Evolutionary conservation across 495 filamentous ascomycete species (phyloP), one percentile per base, ranked within the genome.

Genomic region (Penicillium roqueforti): DNA sequence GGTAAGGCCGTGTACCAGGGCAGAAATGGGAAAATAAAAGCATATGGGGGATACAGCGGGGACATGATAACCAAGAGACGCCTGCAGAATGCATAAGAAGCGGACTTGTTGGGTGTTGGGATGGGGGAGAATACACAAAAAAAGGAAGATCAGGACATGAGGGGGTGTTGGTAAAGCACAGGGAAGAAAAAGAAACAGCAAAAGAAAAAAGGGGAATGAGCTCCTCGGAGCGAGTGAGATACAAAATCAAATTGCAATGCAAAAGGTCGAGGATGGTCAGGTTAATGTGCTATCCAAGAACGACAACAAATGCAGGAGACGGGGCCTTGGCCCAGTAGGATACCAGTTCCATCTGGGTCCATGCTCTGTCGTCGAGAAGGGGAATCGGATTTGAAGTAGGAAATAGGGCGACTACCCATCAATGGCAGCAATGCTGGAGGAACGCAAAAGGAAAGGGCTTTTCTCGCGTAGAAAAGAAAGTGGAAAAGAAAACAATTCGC

Each of bases 51-150:
- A 54, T 55, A 55, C 38, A 67, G 64, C 59, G 62, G 56, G 62
- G 66, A 68, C 65, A 74, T 67, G 60, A 71, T 59, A 68, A 70
- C 53, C 60, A 68, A 74, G 62, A 65, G 68, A 76, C 70, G 71
- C 75, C 75, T 71, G 71, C 71, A 62, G 68, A 68, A 78, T 79
- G 73, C 75, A 78, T 59, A 28, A 39, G 60, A 65, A 65, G 61
- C 59, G 55, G 54, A 62, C 58, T 65, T 58, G 61, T 59, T 60
- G 56, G 47, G 68, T 36, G 32, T 36, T 36, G 50, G 60, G 71
- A 23, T 19, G 44, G 59, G 62, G 63, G 59, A 66, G 62, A 65
- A 60, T 67, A 63, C 62, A 58, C 51, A 66, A 60, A 52, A 52
- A 65, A 62, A 51, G 59, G 53, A 55, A 65, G 28, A 42, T 60